Base-by-base conservation (phyloP, 2,329 filamentous ascomycete genomes). In the Lasiodiplodia sp. region DNA sequence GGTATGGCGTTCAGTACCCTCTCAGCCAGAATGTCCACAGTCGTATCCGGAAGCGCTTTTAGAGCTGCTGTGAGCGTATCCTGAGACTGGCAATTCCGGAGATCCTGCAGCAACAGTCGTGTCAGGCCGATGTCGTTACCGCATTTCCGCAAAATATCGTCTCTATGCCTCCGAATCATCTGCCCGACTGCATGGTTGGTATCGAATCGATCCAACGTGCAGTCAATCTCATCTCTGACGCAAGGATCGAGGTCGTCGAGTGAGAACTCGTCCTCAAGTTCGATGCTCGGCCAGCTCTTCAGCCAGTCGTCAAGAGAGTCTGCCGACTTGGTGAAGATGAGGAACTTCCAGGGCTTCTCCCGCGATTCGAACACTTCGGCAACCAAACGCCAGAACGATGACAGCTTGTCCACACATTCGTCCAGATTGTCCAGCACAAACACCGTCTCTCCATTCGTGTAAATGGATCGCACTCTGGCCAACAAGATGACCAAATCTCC, bases 221-320 rank as follows among this genome's bases (percentile, higher is more conserved):
- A 18, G 21, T 52, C 49, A 8, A 52, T 52, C 11, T 52, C 49
- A 23, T n/a, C 18, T 12, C 18, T n/a, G 4, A 52, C 49, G 49
- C 49, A 52, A 21, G 21, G 49, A 52, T 23, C 18, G 18, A 23
- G 21, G 18, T 52, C 49, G 4, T 52, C 49, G 18, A 21, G 18
- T 23, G 49, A 21, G 11, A 12, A 52, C 28, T 23, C 49, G 8
- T 52, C 7, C 5, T 52, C 49, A n/a, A 52, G 49, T 4, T 2
- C 18, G 28, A 57, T 57, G 28, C 53, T 34, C 16, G 53, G 53
- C 53, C 53, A 57, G 25, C 16, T 18, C 53, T 34, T 57, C 53
- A 57, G 25, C 53, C 53, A 57, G 2, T 57, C 53, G 31, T 57
- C 53, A n/a, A 57, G 53, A 25, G 25, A 38, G 23, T 57, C 53